phyloP scores from a whole-genome alignment of 164 flowering plant genomes.

The Magnolia sinica region DNA sequence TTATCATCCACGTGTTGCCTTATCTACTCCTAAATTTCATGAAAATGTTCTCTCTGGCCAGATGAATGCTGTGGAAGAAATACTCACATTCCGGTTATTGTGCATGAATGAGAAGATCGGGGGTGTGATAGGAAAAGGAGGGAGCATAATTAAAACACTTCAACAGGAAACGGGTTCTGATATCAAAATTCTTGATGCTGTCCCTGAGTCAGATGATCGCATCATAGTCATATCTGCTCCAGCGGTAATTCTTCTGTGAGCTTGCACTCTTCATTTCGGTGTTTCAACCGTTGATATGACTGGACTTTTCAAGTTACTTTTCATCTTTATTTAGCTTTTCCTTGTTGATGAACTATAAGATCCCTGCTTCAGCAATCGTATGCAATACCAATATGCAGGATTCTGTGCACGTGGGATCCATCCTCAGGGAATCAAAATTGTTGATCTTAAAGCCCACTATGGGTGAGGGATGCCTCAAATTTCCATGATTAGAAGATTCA shows the following conservation, averaged over 20 bases:
- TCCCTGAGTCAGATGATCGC: slow-evolving; percentile 68
- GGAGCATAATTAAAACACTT: slow-evolving; percentile 59
- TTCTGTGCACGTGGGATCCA: no score
- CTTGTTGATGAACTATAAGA: not conserved
- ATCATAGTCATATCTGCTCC: slow-evolving; percentile 75
- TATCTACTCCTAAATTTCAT: slow-evolving; percentile 36
- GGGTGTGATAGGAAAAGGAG: slow-evolving; percentile 88
- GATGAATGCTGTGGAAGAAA: slow-evolving; percentile 44
- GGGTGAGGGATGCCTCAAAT: no score
- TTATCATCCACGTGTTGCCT: slow-evolving; percentile 31
- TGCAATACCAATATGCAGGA: no score
- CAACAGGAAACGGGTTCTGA: slow-evolving; percentile 91
- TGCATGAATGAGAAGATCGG: slow-evolving; percentile 76
- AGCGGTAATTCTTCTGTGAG: slow-evolving; percentile 42
- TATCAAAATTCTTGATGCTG: slow-evolving; percentile 65
- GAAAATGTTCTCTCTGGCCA: slow-evolving; percentile 41
- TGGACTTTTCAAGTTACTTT: not conserved
- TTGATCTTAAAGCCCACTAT: no score
- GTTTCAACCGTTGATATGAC: not conserved
- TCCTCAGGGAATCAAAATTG: no score
- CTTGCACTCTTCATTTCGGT: not conserved
- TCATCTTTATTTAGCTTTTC: not conserved
- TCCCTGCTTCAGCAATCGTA: not conserved
- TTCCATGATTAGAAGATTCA: no score
- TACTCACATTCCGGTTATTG: slow-evolving; percentile 56